Evolutionary conservation across 1,139 yeast species (phyloP).

Genomic region (Lodderomyces metapsilosis): DNA sequence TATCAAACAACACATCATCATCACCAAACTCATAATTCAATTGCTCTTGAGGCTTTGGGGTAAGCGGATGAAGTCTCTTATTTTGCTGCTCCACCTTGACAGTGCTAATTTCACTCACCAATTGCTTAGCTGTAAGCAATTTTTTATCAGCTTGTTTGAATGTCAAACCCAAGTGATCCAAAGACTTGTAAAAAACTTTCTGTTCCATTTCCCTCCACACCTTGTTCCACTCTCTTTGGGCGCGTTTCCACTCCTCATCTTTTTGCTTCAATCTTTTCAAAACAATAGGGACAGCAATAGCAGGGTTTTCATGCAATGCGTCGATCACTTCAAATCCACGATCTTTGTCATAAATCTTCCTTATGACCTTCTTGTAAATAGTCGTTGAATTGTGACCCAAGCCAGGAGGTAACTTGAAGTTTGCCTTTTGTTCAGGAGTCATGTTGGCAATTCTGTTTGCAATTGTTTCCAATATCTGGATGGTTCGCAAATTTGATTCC

Average conservation of each 20-base stretch:
- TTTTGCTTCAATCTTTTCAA: conserved; percentile 90
- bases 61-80: conserved; percentile 78
- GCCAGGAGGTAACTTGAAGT: conserved; percentile 87
- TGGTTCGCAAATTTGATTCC: conserved; percentile 92
- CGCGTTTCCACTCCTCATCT: conserved; percentile 98
- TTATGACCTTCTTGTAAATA: conserved; percentile 87
- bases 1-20: conserved; percentile 67
- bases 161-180: conserved; percentile 93
- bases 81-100: conserved; percentile 84
- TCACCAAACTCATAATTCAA: conserved; percentile 68
- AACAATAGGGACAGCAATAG: conserved; percentile 91
- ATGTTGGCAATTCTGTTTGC: conserved; percentile 92
- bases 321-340: conserved; percentile 95
- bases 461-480: conserved; percentile 92
- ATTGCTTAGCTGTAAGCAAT: conserved; percentile 81
- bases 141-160: conserved; percentile 97
- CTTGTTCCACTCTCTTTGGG: conserved; percentile 98
- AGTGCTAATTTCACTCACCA: conserved; percentile 88
- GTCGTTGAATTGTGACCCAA: conserved; percentile 88
- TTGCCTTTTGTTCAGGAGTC: conserved; percentile 85
- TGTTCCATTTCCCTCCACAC: conserved; percentile 99
- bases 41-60: conserved; percentile 84
- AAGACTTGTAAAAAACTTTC: conserved; percentile 86
- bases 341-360: conserved; percentile 90
- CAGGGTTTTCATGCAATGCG: conserved; percentile 92